Conservation (phyloP, 2,329 filamentous ascomycete genomes). For the Mollisiaceae sp. region DNA sequence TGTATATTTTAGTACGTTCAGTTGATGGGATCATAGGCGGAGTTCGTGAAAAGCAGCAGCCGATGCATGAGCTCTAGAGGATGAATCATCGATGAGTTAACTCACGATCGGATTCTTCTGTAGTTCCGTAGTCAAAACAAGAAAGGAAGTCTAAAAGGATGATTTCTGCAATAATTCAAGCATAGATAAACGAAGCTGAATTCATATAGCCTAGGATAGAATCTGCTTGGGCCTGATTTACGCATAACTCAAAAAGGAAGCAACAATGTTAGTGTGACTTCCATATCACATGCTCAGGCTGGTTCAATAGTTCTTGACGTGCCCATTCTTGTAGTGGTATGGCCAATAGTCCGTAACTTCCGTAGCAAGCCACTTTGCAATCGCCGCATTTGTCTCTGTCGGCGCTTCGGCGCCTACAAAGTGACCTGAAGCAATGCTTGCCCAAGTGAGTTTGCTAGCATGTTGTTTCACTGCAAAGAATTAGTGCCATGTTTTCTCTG, state of each 20-base stretch:
- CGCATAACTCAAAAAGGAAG: not conserved
- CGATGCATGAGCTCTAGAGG: too few species aligned
- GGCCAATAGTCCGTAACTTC: conserved; percentile 14
- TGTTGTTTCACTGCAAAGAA: conserved; percentile 11
- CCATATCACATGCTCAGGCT: not conserved
- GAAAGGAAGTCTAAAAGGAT: too few species aligned
- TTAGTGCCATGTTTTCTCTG: too few species aligned
- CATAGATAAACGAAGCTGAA: too few species aligned
- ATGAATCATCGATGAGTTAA: too few species aligned
- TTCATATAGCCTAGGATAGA: too few species aligned
- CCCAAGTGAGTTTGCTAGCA: conserved; percentile 7
- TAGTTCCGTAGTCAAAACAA: too few species aligned
- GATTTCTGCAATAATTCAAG: too few species aligned
- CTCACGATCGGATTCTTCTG: too few species aligned
- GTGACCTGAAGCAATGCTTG: conserved; percentile 10
- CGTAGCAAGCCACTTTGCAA: conserved; percentile 15
- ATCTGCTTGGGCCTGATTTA: not conserved
- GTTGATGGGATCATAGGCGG: too few species aligned
- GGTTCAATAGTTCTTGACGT: not conserved
- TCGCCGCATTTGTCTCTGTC: conserved; percentile 13
- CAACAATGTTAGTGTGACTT: not conserved
- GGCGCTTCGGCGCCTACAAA: conserved; percentile 1
- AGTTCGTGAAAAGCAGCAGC: too few species aligned
- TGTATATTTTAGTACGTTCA: too few species aligned
- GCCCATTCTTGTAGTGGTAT: conserved; percentile 7